phyloP scores from a whole-genome alignment of 306 rosid species.

The Begonia fuchsioides region DNA sequence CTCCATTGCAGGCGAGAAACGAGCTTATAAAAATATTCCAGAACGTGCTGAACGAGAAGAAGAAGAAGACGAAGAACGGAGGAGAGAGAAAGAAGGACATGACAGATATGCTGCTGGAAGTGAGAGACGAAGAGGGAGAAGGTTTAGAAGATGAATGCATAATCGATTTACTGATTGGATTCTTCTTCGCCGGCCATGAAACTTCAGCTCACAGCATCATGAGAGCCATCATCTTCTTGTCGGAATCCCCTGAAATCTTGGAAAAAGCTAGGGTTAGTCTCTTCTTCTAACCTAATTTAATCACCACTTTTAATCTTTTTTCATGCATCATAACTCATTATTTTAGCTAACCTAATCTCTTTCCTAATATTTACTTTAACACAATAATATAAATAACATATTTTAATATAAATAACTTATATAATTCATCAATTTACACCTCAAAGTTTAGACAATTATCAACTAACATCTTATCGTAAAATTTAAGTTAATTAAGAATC shows the following conservation, averaged over 20 bases:
- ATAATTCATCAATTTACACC: too few relatives aligned
- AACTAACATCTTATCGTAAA: too few relatives aligned
- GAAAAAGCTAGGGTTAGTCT: conserved; percentile 8
- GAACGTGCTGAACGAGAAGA: conserved; percentile 8
- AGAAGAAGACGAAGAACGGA: not conserved
- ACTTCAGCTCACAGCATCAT: conserved; percentile 4
- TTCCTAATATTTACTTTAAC: too few relatives aligned
- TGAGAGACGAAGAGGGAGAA: conserved; percentile 15
- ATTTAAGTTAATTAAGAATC: too few relatives aligned
- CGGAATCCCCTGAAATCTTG: conserved; percentile 2
- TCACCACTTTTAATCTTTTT: too few relatives aligned
- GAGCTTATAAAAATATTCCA: conserved; percentile 7
- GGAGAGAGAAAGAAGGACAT: conserved; percentile 10
- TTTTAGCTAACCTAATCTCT: too few relatives aligned
- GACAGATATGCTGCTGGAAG: conserved; percentile 16
- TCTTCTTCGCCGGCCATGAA: conserved; percentile 19
- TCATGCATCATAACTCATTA: too few relatives aligned
- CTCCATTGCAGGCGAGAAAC: conserved; percentile 5
- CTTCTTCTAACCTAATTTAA: too few relatives aligned
- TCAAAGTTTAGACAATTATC: too few relatives aligned
- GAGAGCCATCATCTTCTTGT: conserved; percentile 8
- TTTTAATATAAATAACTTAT: too few relatives aligned
- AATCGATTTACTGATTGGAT: conserved; percentile 11
- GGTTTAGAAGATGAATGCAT: conserved; percentile 15
- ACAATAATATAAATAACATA: too few relatives aligned